Evolutionary conservation across 306 rosid genomes (phyloP).

Genomic region (Senna tora): DNA sequence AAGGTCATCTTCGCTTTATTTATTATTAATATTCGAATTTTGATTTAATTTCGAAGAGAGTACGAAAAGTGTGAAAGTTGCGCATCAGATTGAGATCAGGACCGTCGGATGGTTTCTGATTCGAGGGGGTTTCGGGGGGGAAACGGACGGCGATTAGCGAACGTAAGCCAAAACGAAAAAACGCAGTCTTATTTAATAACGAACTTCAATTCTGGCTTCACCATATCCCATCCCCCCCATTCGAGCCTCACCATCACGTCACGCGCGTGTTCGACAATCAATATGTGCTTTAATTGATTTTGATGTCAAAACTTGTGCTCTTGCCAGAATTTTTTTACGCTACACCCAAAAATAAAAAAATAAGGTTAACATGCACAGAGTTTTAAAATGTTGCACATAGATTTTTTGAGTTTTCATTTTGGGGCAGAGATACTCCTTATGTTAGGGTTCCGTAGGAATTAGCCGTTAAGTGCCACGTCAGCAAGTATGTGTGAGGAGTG

Average conservation of each 20-base stretch:
- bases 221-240: neutral
- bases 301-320: neutral
- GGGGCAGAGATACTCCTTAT: too few species aligned
- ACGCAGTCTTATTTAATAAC: constrained; percentile 48
- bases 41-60: neutral
- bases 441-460: too few species aligned
- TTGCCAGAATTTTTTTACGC: neutral
- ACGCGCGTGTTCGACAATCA: too few species aligned
- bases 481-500: too few species aligned
- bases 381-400: too few species aligned
- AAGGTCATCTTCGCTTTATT: neutral
- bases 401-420: too few species aligned
- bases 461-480: too few species aligned
- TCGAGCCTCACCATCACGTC: neutral
- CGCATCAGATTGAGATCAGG: constrained; percentile 24
- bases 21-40: neutral
- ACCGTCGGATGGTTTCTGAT: constrained; percentile 36
- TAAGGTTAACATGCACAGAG: too few species aligned
- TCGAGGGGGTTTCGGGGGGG: constrained; percentile 2
- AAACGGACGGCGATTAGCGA: constrained; percentile 26
- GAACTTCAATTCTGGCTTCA: neutral
- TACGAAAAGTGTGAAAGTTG: constrained; percentile 27
- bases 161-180: neutral
- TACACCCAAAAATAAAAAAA: too few species aligned
- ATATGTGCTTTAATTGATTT: neutral